Percentiles rank a stretch among this genome's conserved stretches.
phyloP scores from a whole-genome alignment of 495 filamentous ascomycete species.

The Penicillium odoratum region DNA sequence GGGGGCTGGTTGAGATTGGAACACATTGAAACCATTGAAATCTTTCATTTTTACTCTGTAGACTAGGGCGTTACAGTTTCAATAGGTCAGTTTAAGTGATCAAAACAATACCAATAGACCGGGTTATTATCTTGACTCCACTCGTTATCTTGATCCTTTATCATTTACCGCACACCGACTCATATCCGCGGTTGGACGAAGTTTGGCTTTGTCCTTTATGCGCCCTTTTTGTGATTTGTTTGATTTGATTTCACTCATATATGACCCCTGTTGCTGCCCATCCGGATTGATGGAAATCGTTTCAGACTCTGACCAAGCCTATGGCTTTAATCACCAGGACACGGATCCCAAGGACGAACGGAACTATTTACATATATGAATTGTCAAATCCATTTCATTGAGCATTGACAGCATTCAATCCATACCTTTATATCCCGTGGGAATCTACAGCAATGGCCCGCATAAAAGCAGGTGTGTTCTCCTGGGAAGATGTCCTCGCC shows the following conservation, averaged over 20 bases:
- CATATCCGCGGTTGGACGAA: constrained; percentile 8
- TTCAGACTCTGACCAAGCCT: constrained; percentile 13
- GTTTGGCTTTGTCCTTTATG: constrained; percentile 6
- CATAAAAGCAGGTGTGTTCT: constrained; percentile 45
- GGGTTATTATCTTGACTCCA: constrained; percentile 3
- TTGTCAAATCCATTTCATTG: neutral
- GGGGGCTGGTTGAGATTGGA: neutral
- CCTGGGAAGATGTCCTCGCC: constrained; percentile 49
- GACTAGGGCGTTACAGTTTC: neutral
- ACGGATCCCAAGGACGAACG: constrained; percentile 2
- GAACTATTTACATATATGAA: constrained; percentile 2
- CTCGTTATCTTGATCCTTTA: constrained; percentile 12
- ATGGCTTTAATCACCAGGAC: constrained; percentile 21
- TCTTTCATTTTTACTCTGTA: neutral
- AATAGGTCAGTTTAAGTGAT: neutral
- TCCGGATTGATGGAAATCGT: constrained; percentile 20
- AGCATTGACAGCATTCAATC: neutral
- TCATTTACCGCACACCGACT: constrained; percentile 11
- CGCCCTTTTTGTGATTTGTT: constrained; percentile 3
- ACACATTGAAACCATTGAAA: neutral
- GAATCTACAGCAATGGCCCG: constrained; percentile 33
- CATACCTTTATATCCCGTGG: neutral
- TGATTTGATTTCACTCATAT: neutral
- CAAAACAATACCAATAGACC: neutral
- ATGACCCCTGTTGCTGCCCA: constrained; percentile 8